Percentiles rank a stretch among this genome's conserved stretches.
phyloP scores from a whole-genome alignment of 768 basidiomycete species.

The Termitomyces sp. region DNA sequence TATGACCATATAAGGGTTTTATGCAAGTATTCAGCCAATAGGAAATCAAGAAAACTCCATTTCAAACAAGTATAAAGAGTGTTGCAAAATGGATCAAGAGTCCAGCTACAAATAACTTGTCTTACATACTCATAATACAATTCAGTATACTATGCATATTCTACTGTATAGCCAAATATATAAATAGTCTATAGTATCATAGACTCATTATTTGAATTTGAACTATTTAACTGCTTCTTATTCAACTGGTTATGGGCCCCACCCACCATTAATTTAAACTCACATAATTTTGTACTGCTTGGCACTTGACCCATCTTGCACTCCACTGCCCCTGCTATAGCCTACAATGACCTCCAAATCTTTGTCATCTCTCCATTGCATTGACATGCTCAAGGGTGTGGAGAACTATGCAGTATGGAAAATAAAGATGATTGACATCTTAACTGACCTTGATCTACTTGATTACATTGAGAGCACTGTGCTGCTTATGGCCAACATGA shows the following conservation, averaged over 20 bases:
- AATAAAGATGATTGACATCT: conserved; percentile 5
- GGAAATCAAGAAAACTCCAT: too few species aligned
- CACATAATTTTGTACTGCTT: not conserved
- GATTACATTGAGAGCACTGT: not conserved
- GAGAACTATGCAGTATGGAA: conserved; percentile 7
- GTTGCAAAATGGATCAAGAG: too few species aligned
- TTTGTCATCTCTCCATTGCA: not conserved
- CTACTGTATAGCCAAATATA: not conserved
- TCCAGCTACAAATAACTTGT: too few species aligned
- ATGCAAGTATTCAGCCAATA: too few species aligned
- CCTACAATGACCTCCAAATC: not conserved
- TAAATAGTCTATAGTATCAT: not conserved
- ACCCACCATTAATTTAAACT: not conserved
- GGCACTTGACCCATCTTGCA: not conserved
- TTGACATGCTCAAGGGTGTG: not conserved
- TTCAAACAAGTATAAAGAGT: too few species aligned
- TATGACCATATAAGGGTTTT: too few species aligned
- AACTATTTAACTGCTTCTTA: not conserved
- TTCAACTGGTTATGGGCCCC: conserved; percentile 8
- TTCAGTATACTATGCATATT: not conserved
- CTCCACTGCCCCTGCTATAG: not conserved
- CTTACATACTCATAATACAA: too few species aligned
- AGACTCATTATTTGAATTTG: not conserved
- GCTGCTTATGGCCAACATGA: not conserved
- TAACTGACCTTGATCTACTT: not conserved